Conservation (phyloP, 176 grass and related monocot genomes). For the Oryza punctata region DNA sequence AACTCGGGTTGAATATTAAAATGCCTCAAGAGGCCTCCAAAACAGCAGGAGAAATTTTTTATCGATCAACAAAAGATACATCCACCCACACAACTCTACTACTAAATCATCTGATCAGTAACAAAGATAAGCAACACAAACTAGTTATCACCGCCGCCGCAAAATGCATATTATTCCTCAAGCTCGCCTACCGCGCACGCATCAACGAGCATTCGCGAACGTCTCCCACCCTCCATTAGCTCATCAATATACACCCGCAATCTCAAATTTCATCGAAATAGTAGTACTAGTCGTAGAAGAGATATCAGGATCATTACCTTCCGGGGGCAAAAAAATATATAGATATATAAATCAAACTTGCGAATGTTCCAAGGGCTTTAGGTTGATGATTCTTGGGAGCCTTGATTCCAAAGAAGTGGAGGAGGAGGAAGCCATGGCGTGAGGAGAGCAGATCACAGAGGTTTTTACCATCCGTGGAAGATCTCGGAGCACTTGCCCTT, state of each 20-base stretch:
- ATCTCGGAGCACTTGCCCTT: constrained; percentile 82
- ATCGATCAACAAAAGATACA: constrained; percentile 27
- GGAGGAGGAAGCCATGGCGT: constrained; percentile 3
- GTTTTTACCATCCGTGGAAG: constrained; percentile 64
- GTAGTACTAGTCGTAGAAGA: not conserved
- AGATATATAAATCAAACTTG: constrained; percentile 12
- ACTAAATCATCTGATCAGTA: constrained; percentile 28
- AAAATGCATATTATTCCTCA: constrained; percentile 10
- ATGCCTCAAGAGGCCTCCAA: not conserved
- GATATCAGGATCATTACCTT: constrained; percentile 33
- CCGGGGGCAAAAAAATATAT: not conserved
- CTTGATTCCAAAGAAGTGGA: not conserved
- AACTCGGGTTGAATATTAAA: not conserved
- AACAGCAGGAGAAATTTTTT: not conserved
- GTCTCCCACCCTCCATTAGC: constrained; percentile 18
- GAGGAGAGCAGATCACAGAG: constrained; percentile 5
- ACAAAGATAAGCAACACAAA: constrained; percentile 18
- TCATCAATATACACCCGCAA: constrained; percentile 51
- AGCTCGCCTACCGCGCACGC: not conserved
- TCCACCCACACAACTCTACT: constrained; percentile 11
- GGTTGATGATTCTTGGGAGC: too few relatives aligned
- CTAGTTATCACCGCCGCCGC: not conserved
- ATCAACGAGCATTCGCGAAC: not conserved
- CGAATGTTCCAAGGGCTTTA: constrained; percentile 35
- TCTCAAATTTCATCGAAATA: constrained; percentile 41